Base-by-base conservation (phyloP, 306 rosid genomes). In the Corylus avellana region DNA sequence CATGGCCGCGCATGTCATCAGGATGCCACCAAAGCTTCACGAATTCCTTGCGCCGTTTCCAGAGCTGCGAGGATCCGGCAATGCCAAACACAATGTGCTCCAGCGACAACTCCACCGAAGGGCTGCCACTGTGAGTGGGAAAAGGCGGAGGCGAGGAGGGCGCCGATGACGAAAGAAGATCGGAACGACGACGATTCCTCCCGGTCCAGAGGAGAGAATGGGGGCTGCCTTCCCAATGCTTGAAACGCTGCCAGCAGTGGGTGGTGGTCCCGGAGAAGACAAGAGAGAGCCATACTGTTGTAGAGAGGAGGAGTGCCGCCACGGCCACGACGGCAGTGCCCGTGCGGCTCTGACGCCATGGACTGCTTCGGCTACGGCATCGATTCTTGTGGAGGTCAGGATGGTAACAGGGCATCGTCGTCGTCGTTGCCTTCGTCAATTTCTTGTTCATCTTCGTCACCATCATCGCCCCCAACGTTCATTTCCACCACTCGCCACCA, bases 11-110 rank as follows among this genome's bases (percentile, higher is more conserved):
- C 94, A 92, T 90, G 47, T 85, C 87, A 66, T 67, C 66, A n/a
- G 90, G 89, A 18, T 89, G 92, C 97, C 97, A 92, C 97, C 94
- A 92, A 4, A 92, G 83, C 77, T 85, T 86, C 27, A 92, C 72
- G 71, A 84, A 92, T 71, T 92, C 97, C 81, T 87, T 92, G 69
- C 92, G 88, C 29, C 79, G 85, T 83, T 69, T 83, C 97, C 94
- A 90, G 25, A 92, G 89, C 56, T 84, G 90, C 50, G 94, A 87
- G 37, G 97, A 92, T 51, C 94, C 97, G 48, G 92, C 97, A 57
- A 92, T 85, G 71, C 97, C 94, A 77, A 92, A 92, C 37, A 92
- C 85, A 61, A 92, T 75, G 81, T 92, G 90, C 77, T 85, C 76
- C 49, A 92, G 73, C 1, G 90, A 78, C 74, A 92, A 82, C 50